Evolutionary conservation across 805 yeast species (phyloP).

Genomic region (Blastobotrys mokoenaii): DNA sequence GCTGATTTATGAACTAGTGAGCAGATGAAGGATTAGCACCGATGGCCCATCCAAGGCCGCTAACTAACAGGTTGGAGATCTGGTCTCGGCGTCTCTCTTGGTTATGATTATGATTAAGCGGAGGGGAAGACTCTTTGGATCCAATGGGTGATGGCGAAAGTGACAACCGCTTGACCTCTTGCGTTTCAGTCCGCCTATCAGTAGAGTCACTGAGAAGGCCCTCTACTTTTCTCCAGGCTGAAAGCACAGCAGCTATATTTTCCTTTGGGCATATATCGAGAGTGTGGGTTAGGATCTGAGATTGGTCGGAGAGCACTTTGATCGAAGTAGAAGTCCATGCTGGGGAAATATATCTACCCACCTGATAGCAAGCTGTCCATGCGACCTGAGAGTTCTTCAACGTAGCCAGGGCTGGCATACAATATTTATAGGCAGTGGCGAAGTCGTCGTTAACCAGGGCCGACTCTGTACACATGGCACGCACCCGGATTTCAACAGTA

Average conservation of each 20-base stretch:
- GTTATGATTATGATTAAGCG: not conserved
- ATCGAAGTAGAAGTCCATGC: conserved; percentile 31
- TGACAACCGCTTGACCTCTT: not conserved
- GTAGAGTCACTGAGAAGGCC: conserved; percentile 4
- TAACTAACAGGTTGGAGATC: conserved; percentile 41
- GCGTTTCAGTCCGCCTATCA: too few relatives aligned
- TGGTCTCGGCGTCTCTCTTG: conserved; percentile 31
- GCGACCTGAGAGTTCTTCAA: conserved; percentile 17
- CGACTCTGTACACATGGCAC: conserved; percentile 51
- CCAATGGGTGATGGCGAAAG: not conserved
- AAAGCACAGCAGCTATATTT: conserved; percentile 46
- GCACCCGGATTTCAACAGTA: conserved; percentile 10
- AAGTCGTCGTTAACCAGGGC: conserved; percentile 59
- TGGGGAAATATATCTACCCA: conserved; percentile 50
- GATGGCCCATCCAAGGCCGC: conserved; percentile 58
- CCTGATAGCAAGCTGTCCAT: conserved; percentile 73
- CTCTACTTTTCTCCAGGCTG: conserved; percentile 44
- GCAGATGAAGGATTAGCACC: conserved; percentile 34
- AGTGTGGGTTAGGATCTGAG: conserved; percentile 45
- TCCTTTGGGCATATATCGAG: conserved; percentile 45
- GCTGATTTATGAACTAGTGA: not conserved
- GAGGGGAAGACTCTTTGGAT: not conserved
- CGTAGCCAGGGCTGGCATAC: conserved; percentile 17
- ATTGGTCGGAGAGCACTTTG: conserved; percentile 39
- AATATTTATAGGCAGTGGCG: conserved; percentile 41